Evolutionary conservation across 345 rosid species (phyloP), one percentile per base, ranked within the genome.

Genomic region (Acer campestre): DNA sequence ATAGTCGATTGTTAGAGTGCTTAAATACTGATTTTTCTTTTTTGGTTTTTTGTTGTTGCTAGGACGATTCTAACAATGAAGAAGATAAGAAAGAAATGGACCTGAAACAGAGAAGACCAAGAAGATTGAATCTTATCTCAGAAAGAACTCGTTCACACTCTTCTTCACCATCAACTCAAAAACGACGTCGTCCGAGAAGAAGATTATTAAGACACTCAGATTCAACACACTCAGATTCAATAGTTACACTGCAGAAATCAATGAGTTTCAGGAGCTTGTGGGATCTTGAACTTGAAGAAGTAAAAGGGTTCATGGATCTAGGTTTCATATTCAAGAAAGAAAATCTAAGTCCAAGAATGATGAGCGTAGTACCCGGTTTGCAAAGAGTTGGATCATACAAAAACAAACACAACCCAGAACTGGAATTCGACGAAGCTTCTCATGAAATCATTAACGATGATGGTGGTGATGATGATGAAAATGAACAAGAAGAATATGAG

Each of bases 291-390:
- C 84, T 91, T 75, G 90, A 91, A 78, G 95, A 91, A 82, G 84
- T 91, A 27, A 86, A 87, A 87, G 93, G 93, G 83, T 89, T 89
- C 69, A 80, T 89, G 89, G 91, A 88, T 79, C 87, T 89, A 7
- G 95, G 95, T 0, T 91, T 91, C 70, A 71, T 38, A n/a, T 91
- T 91, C 89, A 78, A 86, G 70, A 80, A 83, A 80, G 89, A 86
- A 75, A 17, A 77, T 72, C 23, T 89, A 20, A 88, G 75, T 68
- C 83, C 88, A 3, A 83, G 82, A 82, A 83, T 91, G 85, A 74
- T 86, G 73, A 81, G 81, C 27, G 80, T 91, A 3, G 44, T 91
- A 66, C 95, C 95, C 3, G 95, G 95, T 27, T 69, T 91, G 68
- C 86, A 79, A 42, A 82, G 93, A 81, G 83, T 86, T 16, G 83